Conservation (phyloP, 2,329 filamentous ascomycete genomes). For the Neurospora sp. region DNA sequence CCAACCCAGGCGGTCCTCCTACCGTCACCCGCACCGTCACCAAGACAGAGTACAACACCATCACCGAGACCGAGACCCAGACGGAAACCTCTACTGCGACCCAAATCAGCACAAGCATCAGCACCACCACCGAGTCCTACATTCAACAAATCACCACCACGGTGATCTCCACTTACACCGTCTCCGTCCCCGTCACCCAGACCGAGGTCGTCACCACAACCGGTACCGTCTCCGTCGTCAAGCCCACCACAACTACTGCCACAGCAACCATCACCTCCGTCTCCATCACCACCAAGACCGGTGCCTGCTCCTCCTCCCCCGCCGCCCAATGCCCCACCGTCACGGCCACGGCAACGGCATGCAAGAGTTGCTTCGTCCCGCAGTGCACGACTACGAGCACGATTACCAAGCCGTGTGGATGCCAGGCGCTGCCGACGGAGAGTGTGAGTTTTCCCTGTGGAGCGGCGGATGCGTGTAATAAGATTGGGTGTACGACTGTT, state of each 20-base stretch:
- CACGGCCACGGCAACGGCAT: slow-evolving; percentile 17
- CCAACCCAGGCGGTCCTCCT: slow-evolving; percentile 7
- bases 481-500: slow-evolving; percentile 21
- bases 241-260: slow-evolving; percentile 2
- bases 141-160: not conserved
- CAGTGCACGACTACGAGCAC: slow-evolving; percentile 15
- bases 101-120: slow-evolving; percentile 1
- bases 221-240: no score
- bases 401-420: slow-evolving; percentile 14
- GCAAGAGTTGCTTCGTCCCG: slow-evolving; percentile 16
- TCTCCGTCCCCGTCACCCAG: not conserved
- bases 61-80: slow-evolving; percentile 4
- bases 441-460: slow-evolving; percentile 18
- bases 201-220: not conserved
- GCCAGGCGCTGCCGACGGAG: slow-evolving; percentile 14
- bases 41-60: slow-evolving; percentile 9
- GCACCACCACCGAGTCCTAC: slow-evolving; percentile 3
- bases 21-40: slow-evolving; percentile 3
- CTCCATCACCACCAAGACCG: slow-evolving; percentile 4
- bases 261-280: slow-evolving; percentile 3
- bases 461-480: slow-evolving; percentile 15
- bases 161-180: slow-evolving; percentile 1
- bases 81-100: slow-evolving; percentile 8
- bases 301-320: slow-evolving; percentile 4
- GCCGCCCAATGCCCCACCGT: slow-evolving; percentile 16